Evolutionary conservation across 768 basidiomycete species (phyloP).

Genomic region (Melanogaster broomeanus): DNA sequence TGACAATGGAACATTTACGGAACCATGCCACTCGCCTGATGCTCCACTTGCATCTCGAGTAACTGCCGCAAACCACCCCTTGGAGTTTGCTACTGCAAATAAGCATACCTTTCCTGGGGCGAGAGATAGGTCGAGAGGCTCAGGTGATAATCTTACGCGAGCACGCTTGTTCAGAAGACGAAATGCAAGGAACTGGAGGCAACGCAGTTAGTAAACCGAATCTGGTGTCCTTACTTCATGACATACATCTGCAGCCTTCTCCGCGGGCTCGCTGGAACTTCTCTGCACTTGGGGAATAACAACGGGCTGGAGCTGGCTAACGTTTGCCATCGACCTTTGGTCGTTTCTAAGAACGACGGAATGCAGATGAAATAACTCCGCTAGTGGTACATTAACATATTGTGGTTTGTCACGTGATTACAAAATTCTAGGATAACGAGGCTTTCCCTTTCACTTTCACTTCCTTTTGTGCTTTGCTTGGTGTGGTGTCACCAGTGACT

Average conservation of each 20-base stretch:
- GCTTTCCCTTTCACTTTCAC: no score
- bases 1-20: not conserved
- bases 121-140: slow-evolving; percentile 44
- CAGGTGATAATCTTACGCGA: slow-evolving; percentile 62
- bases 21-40: slow-evolving; percentile 36
- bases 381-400: no score
- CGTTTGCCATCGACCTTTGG: slow-evolving; percentile 25
- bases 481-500: no score
- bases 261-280: slow-evolving; percentile 23
- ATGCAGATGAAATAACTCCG: no score
- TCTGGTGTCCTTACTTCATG: not conserved
- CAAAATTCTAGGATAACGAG: no score
- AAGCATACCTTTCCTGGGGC: slow-evolving; percentile 49
- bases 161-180: slow-evolving; percentile 57
- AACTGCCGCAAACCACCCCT: slow-evolving; percentile 73
- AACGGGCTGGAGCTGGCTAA: slow-evolving; percentile 33
- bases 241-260: slow-evolving; percentile 35
- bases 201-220: slow-evolving; percentile 4
- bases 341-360: not conserved
- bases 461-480: no score
- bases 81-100: slow-evolving; percentile 59
- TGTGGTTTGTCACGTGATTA: no score
- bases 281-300: slow-evolving; percentile 22
- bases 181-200: slow-evolving; percentile 38
- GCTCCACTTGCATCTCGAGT: slow-evolving; percentile 34